phyloP scores from a whole-genome alignment of 1,284 basidiomycete species.

The Gomphus bonarii region DNA sequence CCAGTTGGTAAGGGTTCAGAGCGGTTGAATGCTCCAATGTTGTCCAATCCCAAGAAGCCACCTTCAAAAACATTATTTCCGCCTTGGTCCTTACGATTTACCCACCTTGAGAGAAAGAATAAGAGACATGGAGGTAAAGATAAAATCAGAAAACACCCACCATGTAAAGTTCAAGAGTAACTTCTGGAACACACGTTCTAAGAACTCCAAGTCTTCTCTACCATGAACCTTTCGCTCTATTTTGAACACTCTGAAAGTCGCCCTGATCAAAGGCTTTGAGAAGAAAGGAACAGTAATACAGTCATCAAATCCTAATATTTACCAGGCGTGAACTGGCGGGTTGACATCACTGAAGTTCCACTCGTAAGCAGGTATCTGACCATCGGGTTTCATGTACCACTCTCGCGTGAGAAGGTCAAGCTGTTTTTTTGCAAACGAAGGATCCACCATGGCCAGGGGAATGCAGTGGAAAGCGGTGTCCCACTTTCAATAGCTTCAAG shows the following conservation, averaged over 20 bases:
- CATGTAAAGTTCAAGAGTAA: slow-evolving; percentile 95
- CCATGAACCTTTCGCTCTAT: slow-evolving; percentile 94
- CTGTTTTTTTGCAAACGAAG: slow-evolving; percentile 94
- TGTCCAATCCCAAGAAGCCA: slow-evolving; percentile 95
- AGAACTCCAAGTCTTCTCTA: slow-evolving; percentile 82
- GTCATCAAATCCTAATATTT: slow-evolving; percentile 8
- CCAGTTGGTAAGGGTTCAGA: slow-evolving; percentile 94
- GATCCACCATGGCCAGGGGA: slow-evolving; percentile 91
- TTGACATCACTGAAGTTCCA: slow-evolving; percentile 99
- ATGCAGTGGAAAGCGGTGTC: slow-evolving; percentile 99
- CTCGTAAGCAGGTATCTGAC: slow-evolving; percentile 96
- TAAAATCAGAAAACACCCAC: slow-evolving; percentile 26
- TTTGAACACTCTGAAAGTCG: slow-evolving; percentile 95
- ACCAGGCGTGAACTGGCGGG: slow-evolving; percentile 96
- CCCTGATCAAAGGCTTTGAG: slow-evolving; percentile 37
- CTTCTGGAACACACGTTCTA: slow-evolving; percentile 98
- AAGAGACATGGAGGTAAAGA: not conserved
- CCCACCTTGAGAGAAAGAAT: slow-evolving; percentile 57
- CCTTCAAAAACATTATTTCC: slow-evolving; percentile 98
- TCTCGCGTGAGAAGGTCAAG: slow-evolving; percentile 92
- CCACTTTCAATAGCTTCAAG: slow-evolving; percentile 33
- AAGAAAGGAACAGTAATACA: not conserved
- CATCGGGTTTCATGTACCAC: slow-evolving; percentile 99
- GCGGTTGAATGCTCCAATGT: slow-evolving; percentile 96
- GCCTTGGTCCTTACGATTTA: slow-evolving; percentile 92